Evolutionary conservation across 2,329 filamentous ascomycete genomes (phyloP).

Genomic region (Penicillium janthinellum): DNA sequence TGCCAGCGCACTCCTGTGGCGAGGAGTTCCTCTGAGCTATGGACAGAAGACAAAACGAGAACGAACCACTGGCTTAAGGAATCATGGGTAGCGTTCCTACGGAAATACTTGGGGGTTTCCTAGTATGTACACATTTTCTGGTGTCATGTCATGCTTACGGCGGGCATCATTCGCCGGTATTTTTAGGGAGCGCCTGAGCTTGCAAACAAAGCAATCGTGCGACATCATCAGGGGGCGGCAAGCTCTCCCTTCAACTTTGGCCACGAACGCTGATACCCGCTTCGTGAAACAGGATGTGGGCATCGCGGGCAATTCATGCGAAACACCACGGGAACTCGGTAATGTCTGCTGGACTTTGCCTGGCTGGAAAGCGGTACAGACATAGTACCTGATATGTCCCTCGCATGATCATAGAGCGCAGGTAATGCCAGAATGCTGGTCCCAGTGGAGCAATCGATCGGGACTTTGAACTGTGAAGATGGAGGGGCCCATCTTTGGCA

Average conservation of each 20-base stretch:
- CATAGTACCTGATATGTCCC: not conserved
- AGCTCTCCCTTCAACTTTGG: not conserved
- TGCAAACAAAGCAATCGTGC: constrained; percentile 11
- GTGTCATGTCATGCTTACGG: not conserved
- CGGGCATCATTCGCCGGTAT: constrained; percentile 7
- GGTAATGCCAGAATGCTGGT: not conserved
- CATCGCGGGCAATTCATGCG: not conserved
- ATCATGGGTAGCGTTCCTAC: not conserved
- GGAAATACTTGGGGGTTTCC: not conserved
- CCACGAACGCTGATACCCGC: not conserved
- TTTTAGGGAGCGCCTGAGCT: constrained; percentile 9
- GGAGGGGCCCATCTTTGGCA: not conserved
- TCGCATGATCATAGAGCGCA: not conserved
- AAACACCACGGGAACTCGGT: not conserved
- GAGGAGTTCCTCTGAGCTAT: not conserved
- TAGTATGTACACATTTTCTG: not conserved
- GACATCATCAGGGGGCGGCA: not conserved
- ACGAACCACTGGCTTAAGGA: not conserved
- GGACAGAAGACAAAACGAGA: not conserved
- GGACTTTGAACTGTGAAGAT: not conserved
- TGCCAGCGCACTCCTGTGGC: not conserved
- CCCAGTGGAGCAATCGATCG: not conserved
- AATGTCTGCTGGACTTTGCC: not conserved
- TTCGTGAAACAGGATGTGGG: not conserved
- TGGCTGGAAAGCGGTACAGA: not conserved